These are phyloP conservation scores for Cytospora paraplurivora DNA, from an alignment of 2,329 filamentous ascomycete species.

Conservation along the genomic window DNA sequence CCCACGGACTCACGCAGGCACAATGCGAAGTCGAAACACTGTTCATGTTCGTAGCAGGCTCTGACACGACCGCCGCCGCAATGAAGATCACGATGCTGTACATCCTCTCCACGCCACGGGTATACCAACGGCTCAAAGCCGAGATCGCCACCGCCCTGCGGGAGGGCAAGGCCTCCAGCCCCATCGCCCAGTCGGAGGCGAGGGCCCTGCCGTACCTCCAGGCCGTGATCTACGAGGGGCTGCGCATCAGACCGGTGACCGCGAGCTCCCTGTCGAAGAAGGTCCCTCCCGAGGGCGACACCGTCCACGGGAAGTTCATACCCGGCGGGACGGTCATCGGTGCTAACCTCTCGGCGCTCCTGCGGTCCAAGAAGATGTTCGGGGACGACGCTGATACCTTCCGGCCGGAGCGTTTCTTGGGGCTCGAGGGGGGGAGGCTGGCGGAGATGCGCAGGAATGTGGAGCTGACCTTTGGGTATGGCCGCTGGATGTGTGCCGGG, in stretches of 20 bases:
- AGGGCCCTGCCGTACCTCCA: conserved; percentile 32
- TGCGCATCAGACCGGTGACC: conserved; percentile 33
- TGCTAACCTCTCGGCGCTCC: conserved; percentile 27
- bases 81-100: conserved; percentile 44
- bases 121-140: conserved; percentile 23
- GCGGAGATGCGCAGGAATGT: conserved; percentile 38
- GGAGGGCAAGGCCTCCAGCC: conserved; percentile 25
- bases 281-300: conserved; percentile 36
- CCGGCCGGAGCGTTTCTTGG: conserved; percentile 61
- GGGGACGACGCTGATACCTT: conserved; percentile 61
- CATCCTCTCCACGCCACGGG: conserved; percentile 24
- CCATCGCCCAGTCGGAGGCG: conserved; percentile 28
- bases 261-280: conserved; percentile 30
- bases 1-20: conserved; percentile 43
- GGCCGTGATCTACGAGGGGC: conserved; percentile 32
- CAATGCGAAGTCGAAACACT: conserved; percentile 44
- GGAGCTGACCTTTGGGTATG: conserved; percentile 44
- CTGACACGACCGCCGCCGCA: conserved; percentile 53
- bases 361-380: conserved; percentile 20
- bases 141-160: conserved; percentile 27
- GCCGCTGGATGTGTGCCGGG: conserved; percentile 45
- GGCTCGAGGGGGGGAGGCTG: conserved; percentile 42
- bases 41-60: conserved; percentile 45
- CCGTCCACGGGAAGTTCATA: conserved; percentile 36
- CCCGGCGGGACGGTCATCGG: conserved; percentile 35